These are phyloP conservation scores for Thyridium curvatum DNA, from an alignment of 2,329 filamentous ascomycete genomes.

Conservation along the genomic window DNA sequence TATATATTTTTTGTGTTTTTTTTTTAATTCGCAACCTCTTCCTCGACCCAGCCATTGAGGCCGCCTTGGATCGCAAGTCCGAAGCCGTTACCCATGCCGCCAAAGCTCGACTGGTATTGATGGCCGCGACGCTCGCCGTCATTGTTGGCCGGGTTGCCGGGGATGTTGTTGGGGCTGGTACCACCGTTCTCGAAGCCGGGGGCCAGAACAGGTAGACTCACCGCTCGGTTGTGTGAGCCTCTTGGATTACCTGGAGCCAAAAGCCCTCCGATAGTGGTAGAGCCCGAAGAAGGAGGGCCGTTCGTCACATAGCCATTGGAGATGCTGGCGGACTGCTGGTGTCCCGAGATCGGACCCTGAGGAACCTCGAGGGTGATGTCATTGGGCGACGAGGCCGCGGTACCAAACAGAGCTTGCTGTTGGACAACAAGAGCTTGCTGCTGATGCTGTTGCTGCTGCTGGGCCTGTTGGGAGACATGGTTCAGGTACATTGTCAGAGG, in stretches of 20 bases:
- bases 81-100: constrained; percentile 53
- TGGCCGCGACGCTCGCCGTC: constrained; percentile 56
- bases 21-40: constrained; percentile 54
- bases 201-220: constrained; percentile 73
- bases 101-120: constrained; percentile 59
- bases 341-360: constrained; percentile 52
- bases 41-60: constrained; percentile 62
- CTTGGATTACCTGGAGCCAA: constrained; percentile 63
- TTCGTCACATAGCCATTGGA: constrained; percentile 56
- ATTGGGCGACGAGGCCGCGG: constrained; percentile 54
- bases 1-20: constrained; percentile 7
- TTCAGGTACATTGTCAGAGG: constrained; percentile 90
- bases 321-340: constrained; percentile 61
- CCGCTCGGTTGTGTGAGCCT: constrained; percentile 68
- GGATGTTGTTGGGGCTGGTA: constrained; percentile 41
- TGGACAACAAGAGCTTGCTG: constrained; percentile 66
- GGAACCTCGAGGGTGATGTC: constrained; percentile 53
- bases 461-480: constrained; percentile 68
- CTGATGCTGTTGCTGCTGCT: constrained; percentile 70
- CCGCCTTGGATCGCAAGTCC: constrained; percentile 56
- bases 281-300: constrained; percentile 32
- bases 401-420: constrained; percentile 75
- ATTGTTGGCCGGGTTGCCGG: constrained; percentile 26
- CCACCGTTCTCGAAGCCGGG: constrained; percentile 57
- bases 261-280: constrained; percentile 70